Base-by-base conservation (phyloP, 139 green algal genomes). In the Tetradesmus lagerheimii region DNA sequence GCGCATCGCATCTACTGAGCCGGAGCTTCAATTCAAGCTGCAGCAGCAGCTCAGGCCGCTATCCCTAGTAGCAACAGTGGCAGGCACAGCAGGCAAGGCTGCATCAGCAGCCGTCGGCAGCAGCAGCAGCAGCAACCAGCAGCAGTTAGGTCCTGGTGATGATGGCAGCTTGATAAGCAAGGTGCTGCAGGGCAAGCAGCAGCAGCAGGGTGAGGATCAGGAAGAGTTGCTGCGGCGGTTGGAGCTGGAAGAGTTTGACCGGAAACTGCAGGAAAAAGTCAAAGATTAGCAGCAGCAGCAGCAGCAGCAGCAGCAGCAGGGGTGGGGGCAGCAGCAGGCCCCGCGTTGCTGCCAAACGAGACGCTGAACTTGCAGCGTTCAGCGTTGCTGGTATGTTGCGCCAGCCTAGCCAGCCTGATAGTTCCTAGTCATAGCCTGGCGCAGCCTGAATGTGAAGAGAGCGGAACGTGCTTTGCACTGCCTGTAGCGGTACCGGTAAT, bases 1-100 rank as follows among this genome's bases (percentile, higher is more conserved):
- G 81, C 85, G 92, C 12, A 74, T 94, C 1, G 90, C 81, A 37
- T 74, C 88, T 11, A 93, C 90, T 27, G 92, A 93, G 89, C 85
- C 88, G 18, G 85, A 92, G 50, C 35, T 78, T 12, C 75, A 81
- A 20, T 47, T 75, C 37, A 67, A 67, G 25, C 71, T 91, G 53
- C 62, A 77, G 62, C 57, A 89, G 39, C 35, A 90, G 53, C 80
- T 94, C 34, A 37, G 77, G 57, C 75, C 80, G 12, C 39, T 89
- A 1, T 50, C 41, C 25, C 9, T 91, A 16, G 25, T 85, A 12
- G 67, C 80, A 5, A 87, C 31, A 12, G 34, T 84, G 27, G 57
- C 89, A 0, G 38, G n/a, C 29, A 83, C 84, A 41, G 37, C 84
- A 11, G 47, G 62, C 53, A 57, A 38, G 20, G 77, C 67, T 41